Percentiles rank a stretch among this genome's conserved stretches.
Evolutionary conservation across 2,329 filamentous ascomycete species (phyloP).

Genomic region (Pseudocercospora eumusae): DNA sequence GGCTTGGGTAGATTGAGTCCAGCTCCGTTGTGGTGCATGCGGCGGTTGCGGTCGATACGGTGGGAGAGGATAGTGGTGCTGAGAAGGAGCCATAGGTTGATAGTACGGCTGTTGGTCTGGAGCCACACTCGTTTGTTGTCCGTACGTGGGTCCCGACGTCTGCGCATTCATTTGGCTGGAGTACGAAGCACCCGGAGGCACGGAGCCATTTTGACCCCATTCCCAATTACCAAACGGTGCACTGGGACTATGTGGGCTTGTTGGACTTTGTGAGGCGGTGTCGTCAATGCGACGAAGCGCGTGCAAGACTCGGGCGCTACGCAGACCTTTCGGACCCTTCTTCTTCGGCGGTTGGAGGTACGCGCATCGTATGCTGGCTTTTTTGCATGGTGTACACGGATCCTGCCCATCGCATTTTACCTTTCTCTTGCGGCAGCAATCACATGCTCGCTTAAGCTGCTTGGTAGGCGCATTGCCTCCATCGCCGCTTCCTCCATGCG

Average conservation of each 20-base stretch:
- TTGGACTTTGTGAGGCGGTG: conserved; percentile 29
- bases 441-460: conserved; percentile 39
- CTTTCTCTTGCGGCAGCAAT: conserved; percentile 43
- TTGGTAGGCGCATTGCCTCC: conserved; percentile 25
- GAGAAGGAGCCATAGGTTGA: conserved; percentile 26
- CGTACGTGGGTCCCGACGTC: conserved; percentile 20
- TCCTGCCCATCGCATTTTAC: conserved; percentile 40
- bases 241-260: conserved; percentile 31
- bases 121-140: conserved; percentile 26
- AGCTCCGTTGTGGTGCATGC: conserved; percentile 22
- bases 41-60: conserved; percentile 18
- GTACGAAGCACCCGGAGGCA: conserved; percentile 15
- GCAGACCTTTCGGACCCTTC: conserved; percentile 42
- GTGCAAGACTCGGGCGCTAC: conserved; percentile 40
- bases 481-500: conserved; percentile 4
- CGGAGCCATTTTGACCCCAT: conserved; percentile 29
- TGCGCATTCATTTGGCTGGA: conserved; percentile 9
- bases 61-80: conserved; percentile 17
- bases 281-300: conserved; percentile 40
- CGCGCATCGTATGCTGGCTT: conserved; percentile 40
- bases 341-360: conserved; percentile 42
- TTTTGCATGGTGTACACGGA: conserved; percentile 40
- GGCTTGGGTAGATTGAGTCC: conserved; percentile 25
- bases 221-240: conserved; percentile 36
- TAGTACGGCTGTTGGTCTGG: conserved; percentile 31